Conservation (phyloP, 805 yeast species). For the Starmera dryadoides region DNA sequence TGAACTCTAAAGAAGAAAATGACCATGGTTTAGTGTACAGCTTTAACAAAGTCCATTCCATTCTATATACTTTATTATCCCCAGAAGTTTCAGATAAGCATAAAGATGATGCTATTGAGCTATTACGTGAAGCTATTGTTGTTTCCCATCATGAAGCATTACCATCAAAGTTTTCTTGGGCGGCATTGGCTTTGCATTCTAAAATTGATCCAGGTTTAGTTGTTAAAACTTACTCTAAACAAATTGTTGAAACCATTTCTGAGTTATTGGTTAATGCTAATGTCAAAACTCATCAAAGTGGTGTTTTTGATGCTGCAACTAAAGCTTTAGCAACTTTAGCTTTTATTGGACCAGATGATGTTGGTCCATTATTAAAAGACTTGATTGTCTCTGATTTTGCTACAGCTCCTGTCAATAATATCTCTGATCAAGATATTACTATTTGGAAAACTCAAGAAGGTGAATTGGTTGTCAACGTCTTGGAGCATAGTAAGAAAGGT, state of each 20-base stretch:
- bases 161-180: constrained; percentile 56
- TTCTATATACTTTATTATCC: constrained; percentile 29
- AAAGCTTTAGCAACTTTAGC: constrained; percentile 40
- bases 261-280: constrained; percentile 12
- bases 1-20: constrained; percentile 6
- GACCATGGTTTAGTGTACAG: constrained; percentile 15
- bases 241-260: constrained; percentile 15
- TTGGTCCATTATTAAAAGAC: constrained; percentile 43
- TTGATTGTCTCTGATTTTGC: constrained; percentile 36
- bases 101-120: constrained; percentile 17
- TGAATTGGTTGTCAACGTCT: constrained; percentile 57
- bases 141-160: constrained; percentile 35
- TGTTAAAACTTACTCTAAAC: constrained; percentile 25
- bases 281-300: constrained; percentile 19
- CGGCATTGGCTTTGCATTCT: constrained; percentile 58
- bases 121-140: constrained; percentile 33
- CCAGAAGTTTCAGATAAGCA: constrained; percentile 8
- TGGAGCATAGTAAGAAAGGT: constrained; percentile 36
- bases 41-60: constrained; percentile 25
- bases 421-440: constrained; percentile 43
- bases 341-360: constrained; percentile 51
- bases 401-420: constrained; percentile 21
- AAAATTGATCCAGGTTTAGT: constrained; percentile 58
- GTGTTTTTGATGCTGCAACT: constrained; percentile 44
- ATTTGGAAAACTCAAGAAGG: constrained; percentile 73